Conservation (phyloP, 2,329 filamentous ascomycete genomes). For the Trichoderma endophyticum region DNA sequence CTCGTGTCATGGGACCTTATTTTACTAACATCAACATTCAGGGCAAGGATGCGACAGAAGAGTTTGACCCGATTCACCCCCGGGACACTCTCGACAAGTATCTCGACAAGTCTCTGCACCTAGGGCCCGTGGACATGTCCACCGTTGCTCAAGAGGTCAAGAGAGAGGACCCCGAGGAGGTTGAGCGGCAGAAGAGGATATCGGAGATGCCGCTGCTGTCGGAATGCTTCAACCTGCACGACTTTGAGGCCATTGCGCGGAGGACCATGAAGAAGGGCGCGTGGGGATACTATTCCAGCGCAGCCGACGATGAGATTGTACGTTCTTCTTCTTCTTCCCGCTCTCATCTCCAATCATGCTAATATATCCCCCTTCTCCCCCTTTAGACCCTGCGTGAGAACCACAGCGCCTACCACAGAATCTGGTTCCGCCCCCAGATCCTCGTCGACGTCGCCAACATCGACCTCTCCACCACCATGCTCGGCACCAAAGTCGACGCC, state of each 20-base stretch:
- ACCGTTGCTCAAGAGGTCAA: conserved; percentile 72
- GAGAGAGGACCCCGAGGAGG: conserved; percentile 59
- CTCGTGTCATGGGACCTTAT: neutral
- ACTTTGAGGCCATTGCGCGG: conserved; percentile 92
- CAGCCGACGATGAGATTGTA: conserved; percentile 56
- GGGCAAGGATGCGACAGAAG: conserved; percentile 90
- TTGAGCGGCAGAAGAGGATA: conserved; percentile 69
- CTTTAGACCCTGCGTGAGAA: conserved; percentile 86
- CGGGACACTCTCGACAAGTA: conserved; percentile 85
- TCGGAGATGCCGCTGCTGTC: conserved; percentile 73
- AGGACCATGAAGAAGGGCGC: conserved; percentile 92
- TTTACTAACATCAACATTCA: conserved; percentile 24
- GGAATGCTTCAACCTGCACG: conserved; percentile 89
- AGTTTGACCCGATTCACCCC: conserved; percentile 84
- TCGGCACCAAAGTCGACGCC: conserved; percentile 77
- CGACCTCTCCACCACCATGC: conserved; percentile 88
- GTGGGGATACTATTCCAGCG: conserved; percentile 97
- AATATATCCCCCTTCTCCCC: neutral
- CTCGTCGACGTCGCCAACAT: conserved; percentile 87
- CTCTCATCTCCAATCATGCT: neutral
- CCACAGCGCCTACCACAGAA: conserved; percentile 92
- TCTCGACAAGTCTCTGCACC: conserved; percentile 78
- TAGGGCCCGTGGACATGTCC: conserved; percentile 84
- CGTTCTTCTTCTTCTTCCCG: conserved; percentile 2
- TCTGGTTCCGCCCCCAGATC: conserved; percentile 89